Evolutionary conservation across 2,329 filamentous ascomycete genomes (phyloP), one percentile per base, ranked within the genome.

Genomic region (Apiospora koreana): DNA sequence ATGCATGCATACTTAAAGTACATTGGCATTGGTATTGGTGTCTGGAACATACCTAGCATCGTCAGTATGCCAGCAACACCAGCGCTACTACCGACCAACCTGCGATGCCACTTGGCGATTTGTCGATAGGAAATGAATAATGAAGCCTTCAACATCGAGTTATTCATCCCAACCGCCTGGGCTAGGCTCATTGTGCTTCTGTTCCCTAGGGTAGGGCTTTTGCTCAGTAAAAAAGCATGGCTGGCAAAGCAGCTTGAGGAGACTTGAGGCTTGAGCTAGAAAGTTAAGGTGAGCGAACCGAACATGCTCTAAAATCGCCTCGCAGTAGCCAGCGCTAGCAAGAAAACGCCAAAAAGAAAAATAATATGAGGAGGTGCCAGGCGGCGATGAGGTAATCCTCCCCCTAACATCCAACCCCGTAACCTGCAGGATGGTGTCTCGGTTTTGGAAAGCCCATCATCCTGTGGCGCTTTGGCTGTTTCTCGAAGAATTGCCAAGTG

Each of bases 371-470:
- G 48, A 8, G 25, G 16, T 58, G 28, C 35, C 50, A 31, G 28
- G 28, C 50, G 28, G 31, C 21, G 54, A 62, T 62, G 54, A 62
- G 54, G 54, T 62, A 62, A 62, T 62, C 50, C 28, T 62, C 31
- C 50, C 16, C 50, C 6, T 3, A 58, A 21, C 28, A 58, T 18
- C 50, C 16, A 58, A 10, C 28, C 28, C 50, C 21, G 16, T 14
- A 38, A 38, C 54, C 21, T 62, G 54, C 31, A 38, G 54, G 31
- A 62, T 12, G 21, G 48, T 35, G 54, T 62, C 54, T n/a, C 21
- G 21, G 12, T 28, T 10, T 12, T 14, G 9, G 50, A 35, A 38
- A 31, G 28, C 18, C 54, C 4, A 35, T 35, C 50, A 58, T 58
- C 54, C 4, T 35, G 18, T 38, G 54, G 18, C 28, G 31, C 9